phyloP scores from a whole-genome alignment of 2,329 filamentous ascomycete species.

The Calonectria leucothoes region DNA sequence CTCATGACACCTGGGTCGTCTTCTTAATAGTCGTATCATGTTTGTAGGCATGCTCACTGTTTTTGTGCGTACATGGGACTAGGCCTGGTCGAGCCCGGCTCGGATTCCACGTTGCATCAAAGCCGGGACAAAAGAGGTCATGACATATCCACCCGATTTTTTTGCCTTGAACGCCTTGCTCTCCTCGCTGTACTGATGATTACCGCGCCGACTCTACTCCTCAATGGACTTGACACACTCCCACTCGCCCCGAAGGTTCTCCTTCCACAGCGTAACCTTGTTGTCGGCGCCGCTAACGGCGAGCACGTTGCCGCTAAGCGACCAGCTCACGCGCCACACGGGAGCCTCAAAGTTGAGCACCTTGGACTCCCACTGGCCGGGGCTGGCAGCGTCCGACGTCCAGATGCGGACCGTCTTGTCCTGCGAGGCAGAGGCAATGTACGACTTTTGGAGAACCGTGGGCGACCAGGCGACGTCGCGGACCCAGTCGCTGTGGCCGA shows the following conservation, averaged over 20 bases:
- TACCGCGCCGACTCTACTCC: slow-evolving; percentile 65
- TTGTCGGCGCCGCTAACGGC: slow-evolving; percentile 96
- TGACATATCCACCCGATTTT: slow-evolving; percentile 39
- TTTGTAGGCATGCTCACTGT: not conserved
- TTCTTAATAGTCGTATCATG: not conserved
- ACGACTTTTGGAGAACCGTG: slow-evolving; percentile 93
- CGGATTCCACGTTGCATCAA: slow-evolving; percentile 25
- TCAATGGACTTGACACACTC: slow-evolving; percentile 97
- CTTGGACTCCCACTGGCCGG: slow-evolving; percentile 85
- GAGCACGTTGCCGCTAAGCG: slow-evolving; percentile 93
- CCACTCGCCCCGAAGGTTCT: slow-evolving; percentile 96
- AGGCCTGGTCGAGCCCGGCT: not conserved
- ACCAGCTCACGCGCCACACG: slow-evolving; percentile 98
- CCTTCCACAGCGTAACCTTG: slow-evolving; percentile 98
- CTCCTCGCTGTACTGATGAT: slow-evolving; percentile 53
- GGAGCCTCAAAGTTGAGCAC: slow-evolving; percentile 88
- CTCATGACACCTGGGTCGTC: not conserved
- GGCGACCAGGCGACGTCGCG: slow-evolving; percentile 97
- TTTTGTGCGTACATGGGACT: not conserved
- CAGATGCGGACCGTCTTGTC: slow-evolving; percentile 98
- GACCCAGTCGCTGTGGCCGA: slow-evolving; percentile 95
- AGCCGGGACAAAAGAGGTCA: slow-evolving; percentile 30
- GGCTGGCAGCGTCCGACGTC: slow-evolving; percentile 76
- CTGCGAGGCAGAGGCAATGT: slow-evolving; percentile 95
- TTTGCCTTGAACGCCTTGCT: slow-evolving; percentile 52